Percentiles rank a stretch among this genome's conserved stretches.
These are phyloP conservation scores for Quercus ilex DNA, from an alignment of 306 rosid species.

Conservation along the genomic window DNA sequence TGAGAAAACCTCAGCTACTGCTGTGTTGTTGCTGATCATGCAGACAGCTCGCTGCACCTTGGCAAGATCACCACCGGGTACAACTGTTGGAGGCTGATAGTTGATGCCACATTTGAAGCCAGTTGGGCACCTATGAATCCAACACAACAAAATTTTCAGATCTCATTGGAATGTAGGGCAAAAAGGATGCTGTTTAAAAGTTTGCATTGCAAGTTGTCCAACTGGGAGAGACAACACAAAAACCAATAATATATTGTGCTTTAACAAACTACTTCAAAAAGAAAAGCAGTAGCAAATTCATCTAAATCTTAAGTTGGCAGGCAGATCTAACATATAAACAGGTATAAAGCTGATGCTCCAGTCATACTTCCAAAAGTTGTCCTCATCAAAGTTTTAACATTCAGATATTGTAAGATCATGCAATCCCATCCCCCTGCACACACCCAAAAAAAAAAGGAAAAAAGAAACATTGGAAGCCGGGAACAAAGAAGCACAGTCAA, in stretches of 20 bases:
- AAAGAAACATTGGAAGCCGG: neutral
- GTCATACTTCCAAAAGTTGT: no score
- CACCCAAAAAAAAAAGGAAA: neutral
- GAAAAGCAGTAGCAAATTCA: no score
- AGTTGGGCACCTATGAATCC: conserved; percentile 84
- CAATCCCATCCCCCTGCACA: neutral
- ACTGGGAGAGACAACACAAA: neutral
- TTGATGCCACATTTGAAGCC: conserved; percentile 98
- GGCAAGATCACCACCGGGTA: conserved; percentile 93
- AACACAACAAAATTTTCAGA: neutral
- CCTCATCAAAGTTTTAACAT: no score
- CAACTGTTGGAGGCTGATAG: conserved; percentile 98
- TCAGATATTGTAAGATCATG: no score
- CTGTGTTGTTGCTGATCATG: conserved; percentile 99
- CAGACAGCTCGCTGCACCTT: conserved; percentile 97
- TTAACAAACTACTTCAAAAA: no score
- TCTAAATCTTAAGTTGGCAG: no score
- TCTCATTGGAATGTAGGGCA: neutral
- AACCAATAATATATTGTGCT: no score
- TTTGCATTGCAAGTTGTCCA: neutral
- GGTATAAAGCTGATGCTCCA: no score
- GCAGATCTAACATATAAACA: no score
- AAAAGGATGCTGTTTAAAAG: neutral
- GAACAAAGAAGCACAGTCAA: neutral
- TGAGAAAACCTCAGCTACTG: conserved; percentile 99